Conservation (phyloP, 345 rosid species). For the Brassica rapa region DNA sequence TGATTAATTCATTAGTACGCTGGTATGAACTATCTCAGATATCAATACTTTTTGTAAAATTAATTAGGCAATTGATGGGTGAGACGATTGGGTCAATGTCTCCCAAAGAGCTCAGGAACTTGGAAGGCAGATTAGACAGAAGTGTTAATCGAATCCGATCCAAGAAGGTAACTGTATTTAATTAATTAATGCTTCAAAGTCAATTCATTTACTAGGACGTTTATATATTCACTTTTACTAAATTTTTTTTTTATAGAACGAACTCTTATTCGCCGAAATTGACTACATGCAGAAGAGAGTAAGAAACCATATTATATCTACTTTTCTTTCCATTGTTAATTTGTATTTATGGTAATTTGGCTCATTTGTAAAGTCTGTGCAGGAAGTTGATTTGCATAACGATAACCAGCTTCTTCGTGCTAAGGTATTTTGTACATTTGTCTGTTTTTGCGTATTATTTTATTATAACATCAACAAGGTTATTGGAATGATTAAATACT, state of each 20-base stretch:
- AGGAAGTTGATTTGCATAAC: slow-evolving; percentile 96
- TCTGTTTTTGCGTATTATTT: neutral
- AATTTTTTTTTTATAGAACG: slow-evolving; percentile 56
- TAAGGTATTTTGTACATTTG: slow-evolving; percentile 52
- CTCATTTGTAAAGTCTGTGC: slow-evolving; percentile 16
- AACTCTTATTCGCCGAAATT: slow-evolving; percentile 80
- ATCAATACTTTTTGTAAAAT: neutral
- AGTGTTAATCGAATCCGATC: slow-evolving; percentile 81
- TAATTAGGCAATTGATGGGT: slow-evolving; percentile 74
- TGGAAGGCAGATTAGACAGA: slow-evolving; percentile 75
- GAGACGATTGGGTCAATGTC: slow-evolving; percentile 58
- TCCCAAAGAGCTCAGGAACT: slow-evolving; percentile 62
- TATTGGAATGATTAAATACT: neutral
- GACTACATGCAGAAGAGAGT: slow-evolving; percentile 97
- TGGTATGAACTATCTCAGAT: neutral
- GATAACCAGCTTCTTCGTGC: slow-evolving; percentile 93
- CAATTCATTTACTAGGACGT: neutral
- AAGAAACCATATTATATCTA: slow-evolving; percentile 31
- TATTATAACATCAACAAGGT: neutral
- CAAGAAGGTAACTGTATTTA: slow-evolving; percentile 63
- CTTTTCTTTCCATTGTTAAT: neutral
- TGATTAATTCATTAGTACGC: neutral
- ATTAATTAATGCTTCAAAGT: neutral
- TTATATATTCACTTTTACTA: neutral
- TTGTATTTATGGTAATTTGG: neutral